A percentile compares a stretch with the other conserved stretches of the same genome.
These are phyloP conservation scores for Sechiopsis laciniata DNA, from an alignment of 306 rosid species.

Conservation along the genomic window DNA sequence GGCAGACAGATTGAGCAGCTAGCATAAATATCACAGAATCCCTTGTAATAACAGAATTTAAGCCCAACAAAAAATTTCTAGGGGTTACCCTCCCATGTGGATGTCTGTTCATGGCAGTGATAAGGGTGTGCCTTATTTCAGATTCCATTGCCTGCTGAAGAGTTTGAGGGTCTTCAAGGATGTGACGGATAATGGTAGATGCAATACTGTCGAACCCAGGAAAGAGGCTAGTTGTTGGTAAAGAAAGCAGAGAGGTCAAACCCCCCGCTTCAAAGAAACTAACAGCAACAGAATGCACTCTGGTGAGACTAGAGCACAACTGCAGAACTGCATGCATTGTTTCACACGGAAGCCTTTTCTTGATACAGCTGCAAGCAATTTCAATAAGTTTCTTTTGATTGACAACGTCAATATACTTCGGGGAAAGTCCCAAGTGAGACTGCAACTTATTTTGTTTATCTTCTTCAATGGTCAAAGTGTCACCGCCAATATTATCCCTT, in stretches of 20 bases:
- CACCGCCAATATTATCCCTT: constrained; percentile 47
- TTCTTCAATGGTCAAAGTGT: constrained; percentile 67
- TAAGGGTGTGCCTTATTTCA: constrained; percentile 76
- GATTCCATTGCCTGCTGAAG: constrained; percentile 99
- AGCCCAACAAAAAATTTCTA: constrained; percentile 59
- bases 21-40: constrained; percentile 77
- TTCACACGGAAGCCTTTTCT: constrained; percentile 78
- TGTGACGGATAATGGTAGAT: constrained; percentile 79
- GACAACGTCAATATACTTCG: constrained; percentile 50
- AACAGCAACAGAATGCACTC: constrained; percentile 73
- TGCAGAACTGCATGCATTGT: constrained; percentile 84
- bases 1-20: constrained; percentile 95
- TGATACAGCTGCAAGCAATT: constrained; percentile 77
- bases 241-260: constrained; percentile 63
- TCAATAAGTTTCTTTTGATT: constrained; percentile 81
- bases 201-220: constrained; percentile 92
- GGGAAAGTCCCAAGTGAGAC: constrained; percentile 60
- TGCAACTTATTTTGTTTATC: constrained; percentile 67
- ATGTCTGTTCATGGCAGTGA: constrained; percentile 68
- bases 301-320: constrained; percentile 81
- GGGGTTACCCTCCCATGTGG: constrained; percentile 90
- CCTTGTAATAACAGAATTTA: constrained; percentile 76
- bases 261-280: constrained; percentile 80
- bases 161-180: constrained; percentile 95
- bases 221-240: constrained; percentile 87